These are phyloP conservation scores for Podaxis pistillaris DNA, from an alignment of 768 basidiomycete species.

Conservation along the genomic window DNA sequence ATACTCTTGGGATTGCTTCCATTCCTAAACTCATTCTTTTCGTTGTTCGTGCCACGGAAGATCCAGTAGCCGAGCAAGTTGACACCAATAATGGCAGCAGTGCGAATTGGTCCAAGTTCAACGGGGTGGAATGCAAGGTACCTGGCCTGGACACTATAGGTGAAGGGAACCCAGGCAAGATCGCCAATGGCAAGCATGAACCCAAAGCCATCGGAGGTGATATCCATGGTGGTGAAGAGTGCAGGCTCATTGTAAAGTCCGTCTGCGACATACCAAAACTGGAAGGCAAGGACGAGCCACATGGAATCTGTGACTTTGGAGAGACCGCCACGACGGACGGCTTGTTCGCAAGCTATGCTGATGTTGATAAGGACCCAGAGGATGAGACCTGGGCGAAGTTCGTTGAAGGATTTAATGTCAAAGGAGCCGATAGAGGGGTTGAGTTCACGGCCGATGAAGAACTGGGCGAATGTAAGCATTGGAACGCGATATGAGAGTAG, in stretches of 20 bases:
- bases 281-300: slow-evolving; percentile 85
- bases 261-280: slow-evolving; percentile 85
- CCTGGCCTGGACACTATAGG: slow-evolving; percentile 90
- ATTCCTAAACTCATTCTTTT: slow-evolving; percentile 95
- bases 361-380: slow-evolving; percentile 91
- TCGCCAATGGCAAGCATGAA: slow-evolving; percentile 98
- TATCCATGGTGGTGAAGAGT: slow-evolving; percentile 95
- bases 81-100: slow-evolving; percentile 56
- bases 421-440: slow-evolving; percentile 83
- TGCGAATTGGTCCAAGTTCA: slow-evolving; percentile 65
- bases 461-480: slow-evolving; percentile 41
- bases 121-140: slow-evolving; percentile 90
- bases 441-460: slow-evolving; percentile 91
- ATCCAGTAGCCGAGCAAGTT: slow-evolving; percentile 85
- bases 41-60: slow-evolving; percentile 84
- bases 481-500: neutral
- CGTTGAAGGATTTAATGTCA: slow-evolving; percentile 71
- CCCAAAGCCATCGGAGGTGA: slow-evolving; percentile 96
- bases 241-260: slow-evolving; percentile 90
- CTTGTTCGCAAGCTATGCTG: slow-evolving; percentile 89
- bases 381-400: slow-evolving; percentile 87
- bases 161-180: slow-evolving; percentile 91
- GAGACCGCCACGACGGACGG: slow-evolving; percentile 71
- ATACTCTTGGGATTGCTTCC: slow-evolving; percentile 92
- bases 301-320: slow-evolving; percentile 80